These are phyloP conservation scores for Albugo candida DNA, from an alignment of 352 stramenopile species.

Conservation along the genomic window DNA sequence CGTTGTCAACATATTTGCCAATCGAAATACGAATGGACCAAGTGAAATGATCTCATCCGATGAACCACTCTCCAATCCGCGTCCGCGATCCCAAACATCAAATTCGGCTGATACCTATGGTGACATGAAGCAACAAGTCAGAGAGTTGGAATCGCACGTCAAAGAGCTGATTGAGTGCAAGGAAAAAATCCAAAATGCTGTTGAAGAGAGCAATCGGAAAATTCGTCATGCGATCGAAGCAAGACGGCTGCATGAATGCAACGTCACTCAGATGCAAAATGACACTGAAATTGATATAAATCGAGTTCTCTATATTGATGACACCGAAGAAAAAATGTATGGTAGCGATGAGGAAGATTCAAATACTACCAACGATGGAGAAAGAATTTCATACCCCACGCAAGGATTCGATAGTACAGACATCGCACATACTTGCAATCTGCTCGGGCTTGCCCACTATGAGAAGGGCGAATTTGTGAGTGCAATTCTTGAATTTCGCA, in stretches of 20 bases:
- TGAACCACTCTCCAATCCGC: background rate
- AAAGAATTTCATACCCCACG: slow-evolving; percentile 12
- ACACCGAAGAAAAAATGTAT: slow-evolving; percentile 23
- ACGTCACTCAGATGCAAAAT: slow-evolving; percentile 21
- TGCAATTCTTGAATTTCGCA: slow-evolving; percentile 45
- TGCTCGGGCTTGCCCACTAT: slow-evolving; percentile 42
- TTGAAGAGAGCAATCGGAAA: slow-evolving; percentile 25
- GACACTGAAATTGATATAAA: slow-evolving; percentile 49
- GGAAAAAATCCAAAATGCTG: slow-evolving; percentile 24
- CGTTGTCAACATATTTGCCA: slow-evolving; percentile 47
- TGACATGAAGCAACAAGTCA: slow-evolving; percentile 46
- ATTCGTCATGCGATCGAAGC: slow-evolving; percentile 20
- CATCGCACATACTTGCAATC: slow-evolving; percentile 46
- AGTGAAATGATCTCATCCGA: background rate
- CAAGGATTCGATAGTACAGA: slow-evolving; percentile 36
- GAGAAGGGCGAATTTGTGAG: slow-evolving; percentile 39
- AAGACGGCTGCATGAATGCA: slow-evolving; percentile 15
- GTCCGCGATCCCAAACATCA: slow-evolving; percentile 3
- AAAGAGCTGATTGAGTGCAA: slow-evolving; percentile 39
- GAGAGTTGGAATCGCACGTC: slow-evolving; percentile 42
- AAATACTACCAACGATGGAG: slow-evolving; percentile 12
- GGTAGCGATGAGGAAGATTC: slow-evolving; percentile 8
- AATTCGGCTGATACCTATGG: slow-evolving; percentile 27
- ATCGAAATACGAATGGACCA: background rate
- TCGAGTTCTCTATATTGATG: slow-evolving; percentile 25